These are phyloP conservation scores for Lepiota brunneoincarnata DNA, from an alignment of 768 basidiomycete genomes.

Conservation along the genomic window DNA sequence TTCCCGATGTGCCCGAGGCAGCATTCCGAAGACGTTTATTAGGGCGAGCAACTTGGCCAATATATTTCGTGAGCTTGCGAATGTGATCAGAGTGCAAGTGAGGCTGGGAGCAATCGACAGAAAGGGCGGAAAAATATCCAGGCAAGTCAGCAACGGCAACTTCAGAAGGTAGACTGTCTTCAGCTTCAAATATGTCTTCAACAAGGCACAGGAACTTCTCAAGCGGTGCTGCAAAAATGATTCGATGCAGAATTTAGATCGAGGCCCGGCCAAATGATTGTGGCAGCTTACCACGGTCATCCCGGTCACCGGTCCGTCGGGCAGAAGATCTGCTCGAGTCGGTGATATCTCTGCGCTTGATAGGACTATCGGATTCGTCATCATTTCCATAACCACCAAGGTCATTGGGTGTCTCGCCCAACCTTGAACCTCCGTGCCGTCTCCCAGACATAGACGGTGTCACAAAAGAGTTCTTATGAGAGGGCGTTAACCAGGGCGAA, in stretches of 20 bases:
- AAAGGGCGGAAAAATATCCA: slow-evolving; percentile 65
- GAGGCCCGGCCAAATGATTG: slow-evolving; percentile 11
- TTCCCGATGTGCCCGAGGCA: slow-evolving; percentile 35
- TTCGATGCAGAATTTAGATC: neutral
- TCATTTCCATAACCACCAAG: slow-evolving; percentile 60
- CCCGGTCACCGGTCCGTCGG: slow-evolving; percentile 68
- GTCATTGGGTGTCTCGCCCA: slow-evolving; percentile 37
- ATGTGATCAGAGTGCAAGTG: slow-evolving; percentile 56
- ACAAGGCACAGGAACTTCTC: slow-evolving; percentile 76
- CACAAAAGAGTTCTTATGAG: slow-evolving; percentile 23
- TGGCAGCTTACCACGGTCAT: slow-evolving; percentile 57
- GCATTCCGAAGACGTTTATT: slow-evolving; percentile 62
- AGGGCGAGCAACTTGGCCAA: slow-evolving; percentile 65
- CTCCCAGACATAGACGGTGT: slow-evolving; percentile 14
- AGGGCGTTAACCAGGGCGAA: slow-evolving; percentile 45
- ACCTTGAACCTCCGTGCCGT: slow-evolving; percentile 27
- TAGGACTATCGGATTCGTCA: slow-evolving; percentile 32
- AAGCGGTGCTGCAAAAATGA: slow-evolving; percentile 46
- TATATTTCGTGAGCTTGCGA: slow-evolving; percentile 67
- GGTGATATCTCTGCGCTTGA: slow-evolving; percentile 21
- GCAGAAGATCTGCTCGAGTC: slow-evolving; percentile 47
- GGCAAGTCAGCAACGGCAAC: slow-evolving; percentile 69
- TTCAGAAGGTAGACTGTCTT: slow-evolving; percentile 48
- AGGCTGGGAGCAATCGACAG: slow-evolving; percentile 55
- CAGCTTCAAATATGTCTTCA: slow-evolving; percentile 87